A percentile compares a stretch with the other conserved stretches of the same genome.
These are phyloP conservation scores for Vaccinium macrocarpon DNA, from an alignment of 148 eudicot species.

Conservation along the genomic window DNA sequence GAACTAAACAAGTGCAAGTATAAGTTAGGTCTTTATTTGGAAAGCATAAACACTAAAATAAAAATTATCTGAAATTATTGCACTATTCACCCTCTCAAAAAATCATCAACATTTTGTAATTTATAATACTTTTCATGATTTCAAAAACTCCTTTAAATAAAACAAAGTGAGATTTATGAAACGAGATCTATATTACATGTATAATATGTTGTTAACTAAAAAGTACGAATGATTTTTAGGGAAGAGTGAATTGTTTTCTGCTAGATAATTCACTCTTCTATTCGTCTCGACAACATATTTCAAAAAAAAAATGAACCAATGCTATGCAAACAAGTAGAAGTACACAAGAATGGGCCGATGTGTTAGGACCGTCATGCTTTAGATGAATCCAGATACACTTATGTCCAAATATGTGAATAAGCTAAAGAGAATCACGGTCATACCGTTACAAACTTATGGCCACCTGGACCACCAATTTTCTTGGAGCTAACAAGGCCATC, in stretches of 20 bases:
- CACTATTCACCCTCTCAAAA: no score
- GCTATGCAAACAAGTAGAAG: neutral
- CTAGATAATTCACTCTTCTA: neutral
- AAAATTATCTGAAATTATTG: neutral
- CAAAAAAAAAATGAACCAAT: neutral
- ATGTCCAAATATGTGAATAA: no score
- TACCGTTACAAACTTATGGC: neutral
- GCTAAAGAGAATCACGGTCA: neutral
- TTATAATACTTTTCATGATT: no score
- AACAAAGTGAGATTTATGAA: no score
- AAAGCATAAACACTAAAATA: neutral
- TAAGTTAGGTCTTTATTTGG: neutral
- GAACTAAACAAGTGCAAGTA: neutral
- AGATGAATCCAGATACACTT: no score
- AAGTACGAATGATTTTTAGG: no score
- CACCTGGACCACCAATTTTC: neutral
- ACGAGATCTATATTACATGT: no score
- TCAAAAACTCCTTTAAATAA: no score
- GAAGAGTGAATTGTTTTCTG: no score
- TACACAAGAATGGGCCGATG: neutral
- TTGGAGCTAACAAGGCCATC: neutral
- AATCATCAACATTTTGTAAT: no score
- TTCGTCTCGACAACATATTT: neutral
- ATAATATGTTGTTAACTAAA: no score
- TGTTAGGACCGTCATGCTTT: no score